Percentiles rank a stretch among this genome's conserved stretches.
phyloP scores from a whole-genome alignment of 192 early-diverging fungal genomes.

The Helicostylum pulchrum region DNA sequence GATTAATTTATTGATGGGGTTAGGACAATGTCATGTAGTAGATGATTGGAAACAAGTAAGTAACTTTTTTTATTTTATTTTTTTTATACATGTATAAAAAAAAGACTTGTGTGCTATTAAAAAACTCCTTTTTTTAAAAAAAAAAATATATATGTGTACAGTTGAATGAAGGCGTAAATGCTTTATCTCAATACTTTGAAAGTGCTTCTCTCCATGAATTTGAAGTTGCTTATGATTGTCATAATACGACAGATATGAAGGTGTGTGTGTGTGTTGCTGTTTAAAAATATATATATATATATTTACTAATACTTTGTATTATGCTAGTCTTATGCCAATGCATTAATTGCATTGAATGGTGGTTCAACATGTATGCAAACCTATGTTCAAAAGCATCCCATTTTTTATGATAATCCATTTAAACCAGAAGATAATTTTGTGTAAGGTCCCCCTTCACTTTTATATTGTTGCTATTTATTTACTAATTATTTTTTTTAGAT shows the following conservation, averaged over 20 bases:
- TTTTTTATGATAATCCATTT: constrained; percentile 78
- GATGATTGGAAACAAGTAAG: constrained; percentile 59
- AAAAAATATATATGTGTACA: constrained; percentile 20
- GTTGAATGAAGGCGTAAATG: constrained; percentile 57
- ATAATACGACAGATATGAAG: constrained; percentile 64
- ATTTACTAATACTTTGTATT: not conserved
- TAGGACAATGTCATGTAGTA: constrained; percentile 54
- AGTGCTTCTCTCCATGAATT: constrained; percentile 69
- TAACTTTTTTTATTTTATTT: not conserved
- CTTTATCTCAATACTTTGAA: constrained; percentile 78
- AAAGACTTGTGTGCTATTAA: not conserved
- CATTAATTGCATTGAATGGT: constrained; percentile 68
- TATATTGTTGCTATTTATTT: no score
- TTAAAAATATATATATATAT: no score
- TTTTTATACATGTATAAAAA: no score
- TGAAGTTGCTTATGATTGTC: constrained; percentile 70
- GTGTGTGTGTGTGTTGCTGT: constrained; percentile 33
- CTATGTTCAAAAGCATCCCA: constrained; percentile 81
- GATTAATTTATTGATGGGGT: constrained; percentile 47
- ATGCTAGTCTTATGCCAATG: constrained; percentile 55
- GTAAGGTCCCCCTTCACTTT: constrained; percentile 22
- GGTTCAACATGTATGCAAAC: constrained; percentile 67
- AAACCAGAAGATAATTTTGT: constrained; percentile 52
- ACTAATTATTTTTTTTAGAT: not conserved
- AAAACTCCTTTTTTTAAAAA: no score